Evolutionary conservation across 2,329 filamentous ascomycete genomes (phyloP).

Genomic region (Talaromyces sp.): DNA sequence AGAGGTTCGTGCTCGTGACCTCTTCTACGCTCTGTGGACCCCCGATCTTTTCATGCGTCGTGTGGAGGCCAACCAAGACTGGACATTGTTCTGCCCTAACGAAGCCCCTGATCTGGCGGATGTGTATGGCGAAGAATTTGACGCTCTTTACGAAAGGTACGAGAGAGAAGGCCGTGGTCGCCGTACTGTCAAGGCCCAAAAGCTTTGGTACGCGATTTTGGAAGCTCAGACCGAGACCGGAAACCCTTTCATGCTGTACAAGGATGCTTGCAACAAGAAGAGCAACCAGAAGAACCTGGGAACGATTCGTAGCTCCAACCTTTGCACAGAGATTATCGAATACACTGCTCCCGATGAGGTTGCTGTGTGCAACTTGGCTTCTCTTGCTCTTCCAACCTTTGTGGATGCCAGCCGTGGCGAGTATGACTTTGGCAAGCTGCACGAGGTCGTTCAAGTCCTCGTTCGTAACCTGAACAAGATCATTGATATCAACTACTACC

Average conservation of each 20-base stretch:
- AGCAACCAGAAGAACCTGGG: slow-evolving; percentile 99
- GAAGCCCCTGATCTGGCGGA: slow-evolving; percentile 93
- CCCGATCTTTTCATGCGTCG: slow-evolving; percentile 99
- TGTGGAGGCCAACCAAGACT: slow-evolving; percentile 91
- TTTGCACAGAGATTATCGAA: slow-evolving; percentile 98
- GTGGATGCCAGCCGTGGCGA: slow-evolving; percentile 78
- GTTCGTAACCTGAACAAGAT: slow-evolving; percentile 96
- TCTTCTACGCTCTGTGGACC: slow-evolving; percentile 98
- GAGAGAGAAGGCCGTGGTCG: slow-evolving; percentile 83
- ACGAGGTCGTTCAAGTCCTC: slow-evolving; percentile 87
- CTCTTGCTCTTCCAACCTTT: slow-evolving; percentile 82
- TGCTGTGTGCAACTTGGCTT: slow-evolving; percentile 96
- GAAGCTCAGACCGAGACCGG: slow-evolving; percentile 98
- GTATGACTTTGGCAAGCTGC: slow-evolving; percentile 95
- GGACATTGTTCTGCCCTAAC: slow-evolving; percentile 98
- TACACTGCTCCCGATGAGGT: slow-evolving; percentile 97
- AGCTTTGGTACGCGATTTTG: slow-evolving; percentile 98
- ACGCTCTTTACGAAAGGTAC: slow-evolving; percentile 85
- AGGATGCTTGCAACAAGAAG: slow-evolving; percentile 97
- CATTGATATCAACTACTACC: slow-evolving; percentile 97
- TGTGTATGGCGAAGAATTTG: slow-evolving; percentile 95
- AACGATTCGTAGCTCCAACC: slow-evolving; percentile 95
- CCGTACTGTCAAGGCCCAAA: slow-evolving; percentile 91
- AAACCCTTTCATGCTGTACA: slow-evolving; percentile 99
- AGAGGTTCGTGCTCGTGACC: slow-evolving; percentile 89